Base-by-base conservation (phyloP, 2,329 filamentous ascomycete genomes). In the Teratosphaeria destructans region DNA sequence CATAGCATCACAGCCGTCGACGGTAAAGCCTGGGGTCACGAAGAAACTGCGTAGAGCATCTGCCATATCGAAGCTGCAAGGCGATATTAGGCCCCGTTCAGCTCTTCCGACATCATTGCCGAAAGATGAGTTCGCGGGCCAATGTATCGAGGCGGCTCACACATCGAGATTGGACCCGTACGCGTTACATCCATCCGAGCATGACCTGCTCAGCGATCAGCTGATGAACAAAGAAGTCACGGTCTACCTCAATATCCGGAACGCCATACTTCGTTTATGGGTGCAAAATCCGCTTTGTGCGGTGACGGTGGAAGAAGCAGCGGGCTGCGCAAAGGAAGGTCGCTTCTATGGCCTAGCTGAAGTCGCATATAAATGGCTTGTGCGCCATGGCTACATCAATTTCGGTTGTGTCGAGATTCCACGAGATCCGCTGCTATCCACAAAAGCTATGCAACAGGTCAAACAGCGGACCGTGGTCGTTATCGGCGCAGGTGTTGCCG, bases 181-280 rank as follows among this genome's bases (percentile, higher is more conserved):
- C 73, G 86, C 88, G 11, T 77, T 99, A 47, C 91, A 97, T 73
- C 81, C 83, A 29, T 86, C 89, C 63, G 94, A 99, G 73, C 92
- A 96, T 71, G 78, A 82, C 61, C 80, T 96, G 61, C 77, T 99
- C 49, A 84, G 89, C 62, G 81, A 89, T 62, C 86, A 95, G 67
- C 85, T 99, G 66, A 95, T 88, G 70, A 86, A 90, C 68, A 81
- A 87, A 35, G 94, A 99, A 74, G 90, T 96, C 65, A 96, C 93
- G 2, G 89, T 90, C 12, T 99, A 99, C 75, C 79, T 99, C 58
- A 97, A 97, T 72, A 94, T 99, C 63, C 84, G 94, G 66, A 99
- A 99, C 73, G 89, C 90, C 16, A 96, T 99, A 61, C 78, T 99
- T 57, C 83, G 94, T 59, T 76, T 97, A 49, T 99, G 94, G 94